Percentiles rank a stretch among this genome's conserved stretches.
Conservation (phyloP, 225 moss, liverwort and hornwort genomes). For the Polytrichum commune region DNA sequence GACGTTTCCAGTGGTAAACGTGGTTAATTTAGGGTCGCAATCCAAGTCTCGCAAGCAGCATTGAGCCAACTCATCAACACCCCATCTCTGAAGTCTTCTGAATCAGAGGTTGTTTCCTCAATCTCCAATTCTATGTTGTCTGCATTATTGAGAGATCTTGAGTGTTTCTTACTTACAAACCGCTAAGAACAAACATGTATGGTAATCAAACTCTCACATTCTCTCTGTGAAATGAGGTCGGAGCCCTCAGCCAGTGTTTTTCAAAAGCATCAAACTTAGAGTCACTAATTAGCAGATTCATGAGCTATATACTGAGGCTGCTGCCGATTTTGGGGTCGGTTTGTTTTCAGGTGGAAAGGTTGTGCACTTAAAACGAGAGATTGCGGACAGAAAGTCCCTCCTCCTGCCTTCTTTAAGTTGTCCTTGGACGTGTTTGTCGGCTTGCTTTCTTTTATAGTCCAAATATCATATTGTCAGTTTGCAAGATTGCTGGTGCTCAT, state of each 20-base stretch:
- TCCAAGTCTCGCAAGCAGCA: constrained; percentile 19
- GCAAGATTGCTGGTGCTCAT: constrained; percentile 2
- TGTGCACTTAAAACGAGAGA: constrained; percentile 48
- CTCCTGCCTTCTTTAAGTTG: background rate
- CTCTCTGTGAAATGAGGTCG: background rate
- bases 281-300: background rate
- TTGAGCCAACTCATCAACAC: constrained; percentile 23
- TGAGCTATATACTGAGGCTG: background rate
- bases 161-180: background rate
- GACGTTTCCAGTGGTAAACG: background rate
- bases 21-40: background rate
- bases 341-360: constrained; percentile 35
- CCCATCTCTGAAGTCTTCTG: constrained; percentile 19
- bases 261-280: no score
- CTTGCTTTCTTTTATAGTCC: constrained; percentile 3
- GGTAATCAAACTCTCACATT: background rate
- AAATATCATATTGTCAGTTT: background rate
- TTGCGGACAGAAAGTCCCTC: constrained; percentile 38
- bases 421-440: no score
- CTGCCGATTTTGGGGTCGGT: background rate
- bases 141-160: background rate
- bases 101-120: constrained; percentile 36
- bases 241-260: no score
- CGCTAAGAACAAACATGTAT: background rate
- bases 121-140: constrained; percentile 5